Evolutionary conservation across 352 stramenopile species (phyloP).

Genomic region (Phytophthora melonis): DNA sequence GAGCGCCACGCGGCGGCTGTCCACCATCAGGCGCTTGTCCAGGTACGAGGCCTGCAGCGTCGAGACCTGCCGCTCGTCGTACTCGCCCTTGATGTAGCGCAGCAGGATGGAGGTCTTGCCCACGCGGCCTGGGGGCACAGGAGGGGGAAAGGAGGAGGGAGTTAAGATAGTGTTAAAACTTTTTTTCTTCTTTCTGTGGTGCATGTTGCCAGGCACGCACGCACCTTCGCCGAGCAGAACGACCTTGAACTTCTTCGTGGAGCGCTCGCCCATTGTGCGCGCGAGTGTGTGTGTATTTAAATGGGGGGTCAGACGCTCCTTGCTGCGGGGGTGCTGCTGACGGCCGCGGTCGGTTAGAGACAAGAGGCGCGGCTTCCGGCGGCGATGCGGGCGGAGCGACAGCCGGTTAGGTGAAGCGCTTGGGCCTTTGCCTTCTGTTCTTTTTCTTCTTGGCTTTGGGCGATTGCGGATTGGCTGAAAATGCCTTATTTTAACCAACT

Average conservation of each 20-base stretch:
- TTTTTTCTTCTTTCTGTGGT: background rate
- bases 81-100: slow-evolving; percentile 94
- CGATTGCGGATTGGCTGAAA: background rate
- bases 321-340: too few relatives aligned
- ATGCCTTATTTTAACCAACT: background rate
- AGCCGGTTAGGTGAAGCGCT: too few relatives aligned
- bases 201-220: background rate
- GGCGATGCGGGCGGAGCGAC: too few relatives aligned
- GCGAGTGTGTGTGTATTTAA: too few relatives aligned
- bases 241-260: slow-evolving; percentile 88
- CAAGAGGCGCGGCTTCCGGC: too few relatives aligned
- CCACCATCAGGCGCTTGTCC: slow-evolving; percentile 91
- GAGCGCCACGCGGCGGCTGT: slow-evolving; percentile 81
- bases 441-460: background rate
- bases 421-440: background rate
- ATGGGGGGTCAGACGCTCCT: background rate
- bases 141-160: background rate
- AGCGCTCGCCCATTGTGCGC: slow-evolving; percentile 59
- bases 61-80: slow-evolving; percentile 92
- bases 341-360: too few relatives aligned
- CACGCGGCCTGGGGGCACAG: slow-evolving; percentile 78
- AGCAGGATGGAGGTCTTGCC: slow-evolving; percentile 96
- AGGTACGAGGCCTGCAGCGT: slow-evolving; percentile 95
- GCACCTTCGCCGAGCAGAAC: slow-evolving; percentile 87
- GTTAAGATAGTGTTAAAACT: background rate